These are phyloP conservation scores for Spathaspora hagerdaliae DNA, from an alignment of 805 yeast genomes.

Conservation along the genomic window DNA sequence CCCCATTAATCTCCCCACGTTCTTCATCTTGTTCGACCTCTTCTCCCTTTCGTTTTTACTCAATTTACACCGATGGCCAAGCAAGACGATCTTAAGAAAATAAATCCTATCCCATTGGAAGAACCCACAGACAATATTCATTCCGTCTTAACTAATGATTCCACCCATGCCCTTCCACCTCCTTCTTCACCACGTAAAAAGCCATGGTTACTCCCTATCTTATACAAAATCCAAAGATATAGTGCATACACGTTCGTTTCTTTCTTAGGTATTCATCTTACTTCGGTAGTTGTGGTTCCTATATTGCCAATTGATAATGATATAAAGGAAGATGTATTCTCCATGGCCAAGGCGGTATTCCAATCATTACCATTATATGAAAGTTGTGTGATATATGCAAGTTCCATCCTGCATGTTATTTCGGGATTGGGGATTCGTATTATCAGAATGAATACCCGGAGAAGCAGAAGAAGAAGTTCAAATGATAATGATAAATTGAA, in stretches of 20 bases:
- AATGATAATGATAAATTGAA: constrained; percentile 7
- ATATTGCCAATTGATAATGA: constrained; percentile 35
- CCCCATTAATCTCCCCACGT: too few relatives aligned
- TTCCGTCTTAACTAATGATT: neutral
- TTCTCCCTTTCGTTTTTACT: too few relatives aligned
- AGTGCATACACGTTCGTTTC: constrained; percentile 55
- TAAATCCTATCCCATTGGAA: constrained; percentile 1
- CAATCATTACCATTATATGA: constrained; percentile 50
- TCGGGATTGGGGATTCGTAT: constrained; percentile 49
- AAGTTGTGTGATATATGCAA: constrained; percentile 41
- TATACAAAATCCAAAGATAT: constrained; percentile 46
- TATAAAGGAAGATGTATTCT: constrained; percentile 50
- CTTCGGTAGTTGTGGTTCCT: constrained; percentile 55
- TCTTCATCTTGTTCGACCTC: too few relatives aligned
- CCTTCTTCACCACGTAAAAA: constrained; percentile 5
- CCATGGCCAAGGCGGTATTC: constrained; percentile 59
- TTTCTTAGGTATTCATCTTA: constrained; percentile 55
- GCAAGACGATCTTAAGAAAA: neutral
- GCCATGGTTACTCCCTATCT: constrained; percentile 11
- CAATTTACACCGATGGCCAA: too few relatives aligned
- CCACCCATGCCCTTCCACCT: neutral
- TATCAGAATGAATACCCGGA: constrained; percentile 19
- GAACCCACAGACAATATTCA: neutral
- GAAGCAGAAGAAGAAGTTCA: constrained; percentile 4
- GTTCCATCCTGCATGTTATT: constrained; percentile 45